These are phyloP conservation scores for Telopea speciosissima DNA, from an alignment of 177 flowering plant genomes.

Conservation along the genomic window DNA sequence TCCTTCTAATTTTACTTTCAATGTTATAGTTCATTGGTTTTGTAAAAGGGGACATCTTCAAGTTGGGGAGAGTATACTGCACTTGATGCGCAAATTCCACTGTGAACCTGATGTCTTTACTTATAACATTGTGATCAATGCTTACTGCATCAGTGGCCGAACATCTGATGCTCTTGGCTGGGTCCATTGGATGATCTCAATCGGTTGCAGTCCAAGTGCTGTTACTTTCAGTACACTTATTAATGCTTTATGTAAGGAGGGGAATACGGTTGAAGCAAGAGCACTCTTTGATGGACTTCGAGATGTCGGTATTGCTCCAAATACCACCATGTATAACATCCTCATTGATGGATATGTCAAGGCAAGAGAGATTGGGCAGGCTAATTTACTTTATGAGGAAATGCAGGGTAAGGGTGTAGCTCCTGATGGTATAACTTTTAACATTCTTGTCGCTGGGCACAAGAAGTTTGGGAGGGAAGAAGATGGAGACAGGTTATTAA, in stretches of 20 bases:
- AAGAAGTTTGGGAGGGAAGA: constrained; percentile 56
- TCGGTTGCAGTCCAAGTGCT: constrained; percentile 49
- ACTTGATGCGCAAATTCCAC: constrained; percentile 54
- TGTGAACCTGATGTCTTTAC: constrained; percentile 53
- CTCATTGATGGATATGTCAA: constrained; percentile 80
- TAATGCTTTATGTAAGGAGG: constrained; percentile 66
- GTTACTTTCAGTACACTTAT: constrained; percentile 59
- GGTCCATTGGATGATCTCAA: constrained; percentile 49
- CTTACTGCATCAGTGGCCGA: constrained; percentile 49
- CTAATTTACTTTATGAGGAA: constrained; percentile 51
- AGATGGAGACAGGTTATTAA: constrained; percentile 45
- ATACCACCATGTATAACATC: constrained; percentile 48
- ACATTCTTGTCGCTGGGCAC: constrained; percentile 62
- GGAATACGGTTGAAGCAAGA: constrained; percentile 65
- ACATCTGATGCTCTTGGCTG: constrained; percentile 38
- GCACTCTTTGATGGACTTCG: constrained; percentile 39
- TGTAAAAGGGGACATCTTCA: constrained; percentile 52
- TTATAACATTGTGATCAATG: constrained; percentile 71
- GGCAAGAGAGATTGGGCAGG: constrained; percentile 58
- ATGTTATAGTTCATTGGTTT: constrained; percentile 60
- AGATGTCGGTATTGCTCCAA: constrained; percentile 43
- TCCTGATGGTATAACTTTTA: constrained; percentile 70
- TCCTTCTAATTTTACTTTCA: constrained; percentile 45
- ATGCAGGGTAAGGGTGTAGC: constrained; percentile 56
- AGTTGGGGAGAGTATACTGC: constrained; percentile 53